A percentile compares a stretch with the other conserved stretches of the same genome.
phyloP scores from a whole-genome alignment of 2,329 filamentous ascomycete genomes.

The Monosporascus sp. region DNA sequence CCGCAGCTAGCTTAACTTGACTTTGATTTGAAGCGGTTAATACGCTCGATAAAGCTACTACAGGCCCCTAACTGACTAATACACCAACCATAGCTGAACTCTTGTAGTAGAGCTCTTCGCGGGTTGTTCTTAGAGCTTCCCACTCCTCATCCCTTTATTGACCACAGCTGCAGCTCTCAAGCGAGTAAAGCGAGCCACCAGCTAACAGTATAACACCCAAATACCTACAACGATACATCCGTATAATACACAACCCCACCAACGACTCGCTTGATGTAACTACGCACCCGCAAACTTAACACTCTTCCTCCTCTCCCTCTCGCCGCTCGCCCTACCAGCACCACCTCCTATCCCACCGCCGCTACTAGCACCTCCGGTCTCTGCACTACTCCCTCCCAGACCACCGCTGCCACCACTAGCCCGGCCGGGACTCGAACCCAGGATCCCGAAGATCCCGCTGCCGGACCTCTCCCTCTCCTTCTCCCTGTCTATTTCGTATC shows the following conservation, averaged over 20 bases:
- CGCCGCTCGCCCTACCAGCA: constrained; percentile 23
- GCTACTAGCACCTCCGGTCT: constrained; percentile 19
- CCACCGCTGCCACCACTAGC: neutral
- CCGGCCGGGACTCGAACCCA: constrained; percentile 47
- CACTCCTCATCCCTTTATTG: too few relatives aligned
- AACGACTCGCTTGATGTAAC: neutral
- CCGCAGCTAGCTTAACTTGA: too few relatives aligned
- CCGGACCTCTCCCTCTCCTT: constrained; percentile 9
- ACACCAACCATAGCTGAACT: too few relatives aligned
- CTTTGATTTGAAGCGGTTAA: too few relatives aligned
- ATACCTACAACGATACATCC: too few relatives aligned
- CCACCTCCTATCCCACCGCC: constrained; percentile 5
- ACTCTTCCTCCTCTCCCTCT: constrained; percentile 56
- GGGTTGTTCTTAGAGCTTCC: too few relatives aligned
- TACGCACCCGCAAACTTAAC: constrained; percentile 53
- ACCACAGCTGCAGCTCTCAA: too few relatives aligned
- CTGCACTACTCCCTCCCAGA: constrained; percentile 10
- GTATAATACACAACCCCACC: neutral
- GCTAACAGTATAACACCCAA: too few relatives aligned
- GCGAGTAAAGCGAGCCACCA: too few relatives aligned
- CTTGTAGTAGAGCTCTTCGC: too few relatives aligned
- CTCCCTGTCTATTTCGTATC: constrained; percentile 12
- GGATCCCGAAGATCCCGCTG: constrained; percentile 41
- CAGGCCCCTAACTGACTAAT: too few relatives aligned
- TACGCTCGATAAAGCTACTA: too few relatives aligned